Conservation (phyloP, 148 eudicot genomes). For the Rheum nobile region DNA sequence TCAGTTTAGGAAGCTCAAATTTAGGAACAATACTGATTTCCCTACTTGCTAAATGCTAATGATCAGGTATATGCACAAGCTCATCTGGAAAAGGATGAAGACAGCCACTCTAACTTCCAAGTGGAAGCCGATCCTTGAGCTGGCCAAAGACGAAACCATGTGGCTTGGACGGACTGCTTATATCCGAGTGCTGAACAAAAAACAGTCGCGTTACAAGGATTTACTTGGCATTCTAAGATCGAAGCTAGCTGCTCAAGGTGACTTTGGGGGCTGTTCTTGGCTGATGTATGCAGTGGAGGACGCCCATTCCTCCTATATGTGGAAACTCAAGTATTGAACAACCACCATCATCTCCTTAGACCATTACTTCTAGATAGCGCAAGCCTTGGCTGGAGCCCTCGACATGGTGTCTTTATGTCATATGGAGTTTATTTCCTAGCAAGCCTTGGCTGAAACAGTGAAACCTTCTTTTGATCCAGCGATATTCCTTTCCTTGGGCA, state of each 20-base stretch:
- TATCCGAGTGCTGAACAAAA: constrained; percentile 38
- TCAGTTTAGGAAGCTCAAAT: background rate
- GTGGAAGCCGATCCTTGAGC: constrained; percentile 27
- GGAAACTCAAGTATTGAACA: constrained; percentile 50
- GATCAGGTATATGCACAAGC: constrained; percentile 58
- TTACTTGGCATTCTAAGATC: constrained; percentile 34
- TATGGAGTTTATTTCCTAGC: background rate
- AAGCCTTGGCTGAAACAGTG: background rate
- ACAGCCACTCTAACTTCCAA: constrained; percentile 5
- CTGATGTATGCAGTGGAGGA: constrained; percentile 60
- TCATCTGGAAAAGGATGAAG: constrained; percentile 53
- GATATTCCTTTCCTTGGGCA: background rate
- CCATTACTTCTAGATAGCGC: background rate
- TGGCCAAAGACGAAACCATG: constrained; percentile 35
- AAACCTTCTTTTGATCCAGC: background rate
- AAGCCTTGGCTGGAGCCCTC: background rate
- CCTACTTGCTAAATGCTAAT: background rate
- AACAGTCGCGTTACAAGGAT: constrained; percentile 43
- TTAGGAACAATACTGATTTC: background rate
- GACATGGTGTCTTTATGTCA: too few relatives aligned
- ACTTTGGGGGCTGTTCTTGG: constrained; percentile 17
- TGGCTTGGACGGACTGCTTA: constrained; percentile 88
- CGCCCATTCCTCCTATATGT: constrained; percentile 48
- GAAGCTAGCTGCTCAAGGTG: constrained; percentile 23
- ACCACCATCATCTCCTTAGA: background rate